Base-by-base conservation (phyloP, 164 flowering plant species). In the Santalum album region DNA sequence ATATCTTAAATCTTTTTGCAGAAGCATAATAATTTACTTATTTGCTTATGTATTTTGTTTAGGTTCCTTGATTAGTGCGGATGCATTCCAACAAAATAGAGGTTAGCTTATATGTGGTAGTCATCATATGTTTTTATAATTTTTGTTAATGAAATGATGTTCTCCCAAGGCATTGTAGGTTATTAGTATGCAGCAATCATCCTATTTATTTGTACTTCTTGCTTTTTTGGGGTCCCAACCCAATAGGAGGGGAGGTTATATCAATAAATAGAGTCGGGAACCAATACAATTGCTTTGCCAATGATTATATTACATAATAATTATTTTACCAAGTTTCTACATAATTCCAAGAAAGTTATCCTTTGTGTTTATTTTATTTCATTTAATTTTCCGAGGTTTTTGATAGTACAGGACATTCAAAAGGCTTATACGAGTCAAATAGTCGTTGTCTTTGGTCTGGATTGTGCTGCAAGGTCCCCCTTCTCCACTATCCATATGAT, bases 401-500 rank as follows among this genome's bases (percentile, higher is more conserved):
- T 48, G 18, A 39, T 57, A 16, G 24, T 50, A 60, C 67, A 90
- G 99, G 99, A 94, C 63, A 94, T 94, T 63, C 99, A 82, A 78
- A 92, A 87, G 74, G 97, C 96, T 34, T 97, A 94, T 77, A 97
- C 97, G 66, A 97, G 99, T 64, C 96, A 94, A 76, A 94, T 94
- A 55, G 99, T 94, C 67, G 97, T 97, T 61, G n/a, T 94, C 20
- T 94, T 94, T 74, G 99, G 99, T 53, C 89, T 94, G 21, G 99
- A 94, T 62, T 94, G 99, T 81, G 97, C 99, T 68, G 85, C 99
- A 73, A 97, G 99, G 85, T 58, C 55, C 50, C 58, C n/a, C 34
- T 12, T 16, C 17, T 46, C 4, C 29, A 19, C 25, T 42, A 9
- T 25, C 19, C 54, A 22, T 29, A n/a, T n/a, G n/a, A n/a, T n/a